phyloP scores from a whole-genome alignment of 371 early-diverging fungal genomes.

The Saksenaea vasiformis region DNA sequence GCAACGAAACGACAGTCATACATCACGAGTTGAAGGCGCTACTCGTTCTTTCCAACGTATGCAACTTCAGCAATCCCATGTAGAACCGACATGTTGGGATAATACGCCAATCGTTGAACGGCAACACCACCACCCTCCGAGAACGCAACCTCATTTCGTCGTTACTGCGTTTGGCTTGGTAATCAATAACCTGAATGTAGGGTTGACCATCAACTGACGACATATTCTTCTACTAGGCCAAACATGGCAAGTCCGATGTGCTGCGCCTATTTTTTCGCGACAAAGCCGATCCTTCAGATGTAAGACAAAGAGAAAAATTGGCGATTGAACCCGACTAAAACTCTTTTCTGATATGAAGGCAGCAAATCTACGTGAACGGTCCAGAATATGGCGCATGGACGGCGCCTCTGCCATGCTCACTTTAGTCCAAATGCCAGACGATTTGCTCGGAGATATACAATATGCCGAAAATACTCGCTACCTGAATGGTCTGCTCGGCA shows the following conservation, averaged over 20 bases:
- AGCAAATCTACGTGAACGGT: background rate
- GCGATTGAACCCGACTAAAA: too few species aligned
- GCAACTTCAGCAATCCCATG: background rate
- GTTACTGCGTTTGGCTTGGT: conserved; percentile 17
- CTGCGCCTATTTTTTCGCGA: background rate
- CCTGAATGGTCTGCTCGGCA: background rate
- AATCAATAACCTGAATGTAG: background rate
- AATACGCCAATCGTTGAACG: background rate
- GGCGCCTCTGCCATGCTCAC: background rate
- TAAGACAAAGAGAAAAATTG: background rate
- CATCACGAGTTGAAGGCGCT: background rate
- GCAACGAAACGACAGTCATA: background rate
- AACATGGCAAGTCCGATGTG: background rate
- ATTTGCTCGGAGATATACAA: background rate
- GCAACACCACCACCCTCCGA: background rate
- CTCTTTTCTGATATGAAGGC: background rate
- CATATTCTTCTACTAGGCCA: background rate
- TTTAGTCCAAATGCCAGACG: background rate
- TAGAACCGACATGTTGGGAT: background rate
- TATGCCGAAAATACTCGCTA: background rate
- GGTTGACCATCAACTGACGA: background rate
- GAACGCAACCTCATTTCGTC: conserved; percentile 12
- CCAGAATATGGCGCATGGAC: background rate
- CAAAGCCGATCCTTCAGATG: background rate
- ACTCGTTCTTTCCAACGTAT: background rate